A percentile compares a stretch with the other conserved stretches of the same genome.
Conservation (phyloP, 768 basidiomycete species). For the Leccinum barrowsii region DNA sequence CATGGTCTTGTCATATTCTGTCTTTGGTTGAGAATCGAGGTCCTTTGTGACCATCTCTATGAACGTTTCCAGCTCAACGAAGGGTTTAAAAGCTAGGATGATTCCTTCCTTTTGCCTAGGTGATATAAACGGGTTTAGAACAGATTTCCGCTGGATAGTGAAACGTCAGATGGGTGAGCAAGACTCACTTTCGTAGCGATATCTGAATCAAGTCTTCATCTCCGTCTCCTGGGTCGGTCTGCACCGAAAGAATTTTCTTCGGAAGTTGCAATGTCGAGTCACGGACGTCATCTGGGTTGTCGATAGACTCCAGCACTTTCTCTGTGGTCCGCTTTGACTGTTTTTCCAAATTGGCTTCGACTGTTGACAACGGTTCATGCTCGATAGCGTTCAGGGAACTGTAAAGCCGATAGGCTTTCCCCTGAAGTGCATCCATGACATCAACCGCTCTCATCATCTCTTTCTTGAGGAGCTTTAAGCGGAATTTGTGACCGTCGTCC, state of each 20-base stretch:
- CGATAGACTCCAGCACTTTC: neutral
- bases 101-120: constrained; percentile 8
- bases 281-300: neutral
- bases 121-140: neutral
- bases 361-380: neutral
- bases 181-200: constrained; percentile 9
- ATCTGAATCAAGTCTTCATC: constrained; percentile 19
- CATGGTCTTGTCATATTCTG: neutral
- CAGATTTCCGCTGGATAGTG: neutral
- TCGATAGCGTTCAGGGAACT: constrained; percentile 4
- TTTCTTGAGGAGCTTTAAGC: constrained; percentile 27
- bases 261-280: neutral
- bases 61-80: constrained; percentile 6
- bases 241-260: neutral
- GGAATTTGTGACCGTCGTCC: constrained; percentile 30
- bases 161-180: neutral
- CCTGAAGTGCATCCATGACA: constrained; percentile 16
- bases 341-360: neutral
- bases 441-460: constrained; percentile 28
- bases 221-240: neutral
- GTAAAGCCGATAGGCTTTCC: constrained; percentile 17
- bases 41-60: neutral
- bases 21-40: neutral
- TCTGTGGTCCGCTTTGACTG: neutral
- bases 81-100: neutral